These are phyloP conservation scores for Mycena sanguinolenta DNA, from an alignment of 768 basidiomycete species.

Conservation along the genomic window DNA sequence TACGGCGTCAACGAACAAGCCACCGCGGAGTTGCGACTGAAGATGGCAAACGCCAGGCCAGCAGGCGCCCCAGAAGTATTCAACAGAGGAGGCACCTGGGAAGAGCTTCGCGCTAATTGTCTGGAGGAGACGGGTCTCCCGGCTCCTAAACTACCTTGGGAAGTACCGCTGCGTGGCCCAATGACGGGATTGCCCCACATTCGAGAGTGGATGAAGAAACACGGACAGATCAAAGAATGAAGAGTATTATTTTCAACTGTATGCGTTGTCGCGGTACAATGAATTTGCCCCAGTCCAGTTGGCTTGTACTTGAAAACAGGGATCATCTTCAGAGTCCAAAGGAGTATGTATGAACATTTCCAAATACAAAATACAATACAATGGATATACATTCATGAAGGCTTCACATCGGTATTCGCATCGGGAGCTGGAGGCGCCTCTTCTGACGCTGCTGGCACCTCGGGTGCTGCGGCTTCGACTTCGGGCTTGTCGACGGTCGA, in stretches of 20 bases:
- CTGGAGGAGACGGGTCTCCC: constrained; percentile 31
- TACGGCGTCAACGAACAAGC: constrained; percentile 23
- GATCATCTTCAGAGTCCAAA: no score
- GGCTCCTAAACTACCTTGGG: constrained; percentile 23
- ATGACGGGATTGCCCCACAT: constrained; percentile 28
- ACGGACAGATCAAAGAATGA: constrained; percentile 32
- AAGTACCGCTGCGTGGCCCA: constrained; percentile 31
- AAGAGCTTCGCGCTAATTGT: constrained; percentile 29
- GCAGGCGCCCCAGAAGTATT: constrained; percentile 23
- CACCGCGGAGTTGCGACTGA: constrained; percentile 21
- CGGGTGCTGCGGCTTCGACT: not conserved
- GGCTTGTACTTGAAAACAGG: no score
- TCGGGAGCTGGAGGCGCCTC: constrained; percentile 5
- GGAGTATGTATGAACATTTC: no score
- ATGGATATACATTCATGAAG: constrained; percentile 1
- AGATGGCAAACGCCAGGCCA: constrained; percentile 16
- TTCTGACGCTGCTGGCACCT: constrained; percentile 2
- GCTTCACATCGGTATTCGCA: constrained; percentile 2
- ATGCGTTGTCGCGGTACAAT: not conserved
- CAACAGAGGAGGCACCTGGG: constrained; percentile 32
- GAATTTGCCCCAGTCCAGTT: not conserved
- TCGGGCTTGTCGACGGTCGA: constrained; percentile 6
- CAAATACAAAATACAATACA: constrained; percentile 11
- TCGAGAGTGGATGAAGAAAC: constrained; percentile 26
- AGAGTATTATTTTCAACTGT: not conserved